These are phyloP conservation scores for Closterium sp. DNA, from an alignment of 139 green algal species.

Conservation along the genomic window DNA sequence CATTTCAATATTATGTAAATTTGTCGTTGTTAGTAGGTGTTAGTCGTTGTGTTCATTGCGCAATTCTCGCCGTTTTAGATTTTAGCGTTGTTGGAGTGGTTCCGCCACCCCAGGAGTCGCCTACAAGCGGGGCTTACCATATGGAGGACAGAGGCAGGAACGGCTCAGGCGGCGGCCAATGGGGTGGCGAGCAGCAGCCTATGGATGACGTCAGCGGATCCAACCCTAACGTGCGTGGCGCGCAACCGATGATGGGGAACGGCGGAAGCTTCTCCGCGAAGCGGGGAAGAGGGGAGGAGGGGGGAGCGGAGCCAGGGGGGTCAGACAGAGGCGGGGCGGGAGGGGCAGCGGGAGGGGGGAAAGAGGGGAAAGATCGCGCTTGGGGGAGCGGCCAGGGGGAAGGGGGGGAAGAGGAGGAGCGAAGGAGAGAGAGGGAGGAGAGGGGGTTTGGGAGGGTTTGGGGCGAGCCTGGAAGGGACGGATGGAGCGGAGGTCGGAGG, in stretches of 20 bases:
- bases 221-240: not conserved
- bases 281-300: not conserved
- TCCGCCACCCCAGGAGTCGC: too few relatives aligned
- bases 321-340: not conserved
- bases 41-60: not conserved
- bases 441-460: not conserved
- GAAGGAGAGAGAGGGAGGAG: not conserved
- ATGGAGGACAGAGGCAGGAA: not conserved
- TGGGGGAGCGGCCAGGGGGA: conserved; percentile 7
- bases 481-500: not conserved
- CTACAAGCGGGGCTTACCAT: too few relatives aligned
- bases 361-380: not conserved
- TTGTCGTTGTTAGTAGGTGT: too few relatives aligned
- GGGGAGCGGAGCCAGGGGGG: not conserved
- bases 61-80: not conserved
- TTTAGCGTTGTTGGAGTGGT: too few relatives aligned
- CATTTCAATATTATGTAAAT: too few relatives aligned
- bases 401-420: not conserved
- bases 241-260: not conserved
- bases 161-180: not conserved
- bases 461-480: not conserved
- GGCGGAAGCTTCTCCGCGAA: not conserved
- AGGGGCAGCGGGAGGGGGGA: not conserved
- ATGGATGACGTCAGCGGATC: not conserved
- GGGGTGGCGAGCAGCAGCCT: not conserved